Percentiles rank a stretch among this genome's conserved stretches.
These are phyloP conservation scores for Thymus mandschuricus DNA, from an alignment of 257 asterid species.

Conservation along the genomic window DNA sequence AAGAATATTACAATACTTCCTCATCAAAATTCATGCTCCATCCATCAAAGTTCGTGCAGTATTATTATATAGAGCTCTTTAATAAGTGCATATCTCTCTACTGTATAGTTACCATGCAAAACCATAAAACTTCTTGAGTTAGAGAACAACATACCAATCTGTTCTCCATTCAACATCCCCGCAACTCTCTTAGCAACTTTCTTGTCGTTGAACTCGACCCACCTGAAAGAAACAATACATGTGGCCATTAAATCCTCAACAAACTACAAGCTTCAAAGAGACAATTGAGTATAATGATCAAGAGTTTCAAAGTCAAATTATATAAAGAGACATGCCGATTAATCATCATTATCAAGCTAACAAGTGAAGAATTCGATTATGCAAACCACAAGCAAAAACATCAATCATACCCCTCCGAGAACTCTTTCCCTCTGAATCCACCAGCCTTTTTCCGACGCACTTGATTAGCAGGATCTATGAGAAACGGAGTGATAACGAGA, in stretches of 20 bases:
- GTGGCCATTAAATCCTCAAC: not conserved
- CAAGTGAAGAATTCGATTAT: not conserved
- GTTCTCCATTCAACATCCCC: conserved; percentile 78
- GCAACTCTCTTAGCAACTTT: conserved; percentile 88
- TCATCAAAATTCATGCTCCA: not conserved
- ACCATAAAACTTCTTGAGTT: not conserved
- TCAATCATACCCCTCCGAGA: conserved; percentile 80
- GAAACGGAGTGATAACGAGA: not conserved
- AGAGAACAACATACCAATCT: conserved; percentile 55
- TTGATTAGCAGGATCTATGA: conserved; percentile 59
- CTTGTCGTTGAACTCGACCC: conserved; percentile 89
- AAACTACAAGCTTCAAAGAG: not conserved
- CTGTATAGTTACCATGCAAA: not conserved
- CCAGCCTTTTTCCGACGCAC: conserved; percentile 66
- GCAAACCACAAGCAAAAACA: conserved; percentile 12
- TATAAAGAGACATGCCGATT: not conserved
- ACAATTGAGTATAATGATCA: not conserved
- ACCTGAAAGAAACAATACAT: conserved; percentile 48
- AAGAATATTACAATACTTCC: too few relatives aligned
- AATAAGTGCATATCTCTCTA: not conserved
- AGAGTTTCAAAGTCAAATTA: not conserved
- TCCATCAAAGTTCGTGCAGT: not conserved
- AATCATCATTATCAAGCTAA: conserved; percentile 6
- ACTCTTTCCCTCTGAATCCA: conserved; percentile 80
- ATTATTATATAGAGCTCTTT: not conserved